Evolutionary conservation across 164 flowering plant genomes (phyloP).

Genomic region (Umbilicus rupestris): DNA sequence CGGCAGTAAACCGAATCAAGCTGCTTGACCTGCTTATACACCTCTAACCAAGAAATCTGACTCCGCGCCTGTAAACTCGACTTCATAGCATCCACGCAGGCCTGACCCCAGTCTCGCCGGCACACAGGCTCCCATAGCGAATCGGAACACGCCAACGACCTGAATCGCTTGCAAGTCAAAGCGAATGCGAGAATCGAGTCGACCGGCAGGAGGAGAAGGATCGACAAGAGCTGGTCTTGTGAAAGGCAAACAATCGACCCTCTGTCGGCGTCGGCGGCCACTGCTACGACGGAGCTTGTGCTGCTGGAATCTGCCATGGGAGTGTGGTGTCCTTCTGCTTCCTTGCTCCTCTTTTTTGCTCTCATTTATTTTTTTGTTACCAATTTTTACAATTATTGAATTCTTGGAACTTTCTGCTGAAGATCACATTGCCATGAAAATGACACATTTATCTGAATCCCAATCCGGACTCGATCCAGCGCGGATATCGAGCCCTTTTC

Average conservation of each 20-base stretch:
- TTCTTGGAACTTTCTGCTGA: neutral
- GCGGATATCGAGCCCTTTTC: too few species aligned
- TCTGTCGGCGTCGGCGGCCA: constrained; percentile 15
- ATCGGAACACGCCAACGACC: constrained; percentile 41
- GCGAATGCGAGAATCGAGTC: constrained; percentile 63
- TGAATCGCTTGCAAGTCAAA: constrained; percentile 65
- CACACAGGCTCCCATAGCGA: constrained; percentile 72
- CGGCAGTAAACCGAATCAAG: constrained; percentile 45
- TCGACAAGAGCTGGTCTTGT: constrained; percentile 57
- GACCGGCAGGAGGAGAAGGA: constrained; percentile 65
- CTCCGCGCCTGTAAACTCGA: constrained; percentile 14
- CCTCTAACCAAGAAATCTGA: constrained; percentile 44
- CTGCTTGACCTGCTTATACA: constrained; percentile 45
- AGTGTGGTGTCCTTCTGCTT: neutral
- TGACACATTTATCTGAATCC: too few species aligned
- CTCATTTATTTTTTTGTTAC: neutral
- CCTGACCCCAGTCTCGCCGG: constrained; percentile 61
- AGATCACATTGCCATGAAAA: neutral
- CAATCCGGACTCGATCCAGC: too few species aligned
- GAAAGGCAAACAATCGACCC: constrained; percentile 32
- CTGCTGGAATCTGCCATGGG: constrained; percentile 39
- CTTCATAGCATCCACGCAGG: constrained; percentile 44
- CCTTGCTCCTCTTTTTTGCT: neutral
- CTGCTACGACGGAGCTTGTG: constrained; percentile 16
- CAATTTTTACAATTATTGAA: neutral